A percentile compares a stretch with the other conserved stretches of the same genome.
Conservation (phyloP, 441 rosid genomes). For the Mallotus repandus region DNA sequence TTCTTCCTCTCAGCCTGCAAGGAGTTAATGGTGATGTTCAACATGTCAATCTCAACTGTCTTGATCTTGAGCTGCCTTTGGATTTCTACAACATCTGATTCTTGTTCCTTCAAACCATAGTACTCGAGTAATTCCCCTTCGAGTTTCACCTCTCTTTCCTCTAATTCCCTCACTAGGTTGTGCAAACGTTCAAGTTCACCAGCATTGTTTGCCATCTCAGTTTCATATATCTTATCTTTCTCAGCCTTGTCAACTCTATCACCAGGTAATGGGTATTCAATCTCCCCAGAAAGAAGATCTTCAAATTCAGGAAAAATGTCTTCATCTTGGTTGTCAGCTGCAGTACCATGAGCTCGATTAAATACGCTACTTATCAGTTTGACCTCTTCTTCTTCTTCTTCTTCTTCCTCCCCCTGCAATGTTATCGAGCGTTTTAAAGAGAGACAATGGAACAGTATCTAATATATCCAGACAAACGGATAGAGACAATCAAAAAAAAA, state of each 20-base stretch:
- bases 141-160: constrained; percentile 91
- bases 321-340: constrained; percentile 46
- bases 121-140: constrained; percentile 91
- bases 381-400: constrained; percentile 75
- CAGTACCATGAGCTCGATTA: constrained; percentile 43
- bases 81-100: constrained; percentile 63
- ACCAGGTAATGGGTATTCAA: constrained; percentile 61
- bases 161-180: constrained; percentile 70
- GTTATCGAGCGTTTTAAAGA: neutral
- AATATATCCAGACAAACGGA: neutral
- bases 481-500: neutral
- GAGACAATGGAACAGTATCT: constrained; percentile 4
- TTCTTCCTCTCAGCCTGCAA: constrained; percentile 84
- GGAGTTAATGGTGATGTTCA: constrained; percentile 79
- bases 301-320: constrained; percentile 76
- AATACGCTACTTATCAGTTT: constrained; percentile 84
- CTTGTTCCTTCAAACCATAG: constrained; percentile 91
- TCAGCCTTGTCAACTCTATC: constrained; percentile 50
- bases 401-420: constrained; percentile 49
- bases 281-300: constrained; percentile 74
- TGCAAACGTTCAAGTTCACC: constrained; percentile 72
- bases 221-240: constrained; percentile 56
- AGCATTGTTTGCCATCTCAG: constrained; percentile 69
- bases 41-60: constrained; percentile 88
- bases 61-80: constrained; percentile 92